These are phyloP conservation scores for Clathrus columnatus DNA, from an alignment of 768 basidiomycete species.

Conservation along the genomic window DNA sequence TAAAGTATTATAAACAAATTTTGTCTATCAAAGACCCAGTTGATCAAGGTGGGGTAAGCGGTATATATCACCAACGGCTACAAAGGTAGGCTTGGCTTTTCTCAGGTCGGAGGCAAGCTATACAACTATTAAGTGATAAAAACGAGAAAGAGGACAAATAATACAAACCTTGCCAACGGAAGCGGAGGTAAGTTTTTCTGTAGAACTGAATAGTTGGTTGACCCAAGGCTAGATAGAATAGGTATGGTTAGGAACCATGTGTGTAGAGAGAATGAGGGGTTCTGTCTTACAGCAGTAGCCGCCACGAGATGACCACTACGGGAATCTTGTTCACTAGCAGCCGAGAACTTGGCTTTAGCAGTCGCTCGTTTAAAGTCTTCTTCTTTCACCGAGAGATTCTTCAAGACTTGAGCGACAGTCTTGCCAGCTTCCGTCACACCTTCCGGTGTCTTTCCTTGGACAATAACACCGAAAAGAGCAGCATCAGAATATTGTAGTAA, in stretches of 20 bases:
- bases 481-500: constrained; percentile 91
- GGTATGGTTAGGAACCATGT: constrained; percentile 20
- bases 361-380: constrained; percentile 76
- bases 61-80: constrained; percentile 73
- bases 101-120: constrained; percentile 61
- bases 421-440: constrained; percentile 62
- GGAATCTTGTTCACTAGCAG: constrained; percentile 61
- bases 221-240: constrained; percentile 49
- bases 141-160: not conserved
- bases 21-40: constrained; percentile 50
- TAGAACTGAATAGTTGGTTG: not conserved
- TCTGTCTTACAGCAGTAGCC: constrained; percentile 52
- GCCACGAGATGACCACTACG: constrained; percentile 53
- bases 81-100: constrained; percentile 75
- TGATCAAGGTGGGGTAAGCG: constrained; percentile 79
- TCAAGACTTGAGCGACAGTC: constrained; percentile 56
- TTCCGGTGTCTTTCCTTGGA: constrained; percentile 58
- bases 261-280: constrained; percentile 1
- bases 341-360: constrained; percentile 80
- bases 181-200: constrained; percentile 36
- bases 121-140: not conserved
- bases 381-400: constrained; percentile 30
- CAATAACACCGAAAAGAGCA: constrained; percentile 71
- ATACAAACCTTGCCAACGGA: constrained; percentile 61
- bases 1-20: constrained; percentile 2